Conservation (phyloP, 306 rosid genomes). For the Casuarina glauca region DNA sequence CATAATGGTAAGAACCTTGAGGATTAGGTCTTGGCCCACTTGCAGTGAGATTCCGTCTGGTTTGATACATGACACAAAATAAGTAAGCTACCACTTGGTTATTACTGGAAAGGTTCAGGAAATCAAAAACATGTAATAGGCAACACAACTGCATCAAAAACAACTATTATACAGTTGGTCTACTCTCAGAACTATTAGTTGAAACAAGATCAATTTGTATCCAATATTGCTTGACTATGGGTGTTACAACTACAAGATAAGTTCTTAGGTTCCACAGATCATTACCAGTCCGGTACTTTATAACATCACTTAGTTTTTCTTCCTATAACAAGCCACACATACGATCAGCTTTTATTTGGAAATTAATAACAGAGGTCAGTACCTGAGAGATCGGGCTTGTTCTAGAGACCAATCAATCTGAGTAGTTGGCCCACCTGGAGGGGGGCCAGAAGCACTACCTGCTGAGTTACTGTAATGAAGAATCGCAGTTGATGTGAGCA, state of each 20-base stretch:
- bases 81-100: background rate
- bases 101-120: background rate
- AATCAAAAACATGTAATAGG: background rate
- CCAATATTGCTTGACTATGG: background rate
- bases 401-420: slow-evolving; percentile 80
- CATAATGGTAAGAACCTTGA: slow-evolving; percentile 89
- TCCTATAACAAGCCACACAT: background rate
- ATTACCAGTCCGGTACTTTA: background rate
- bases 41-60: slow-evolving; percentile 81
- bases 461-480: slow-evolving; percentile 73
- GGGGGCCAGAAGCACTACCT: slow-evolving; percentile 53
- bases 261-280: background rate
- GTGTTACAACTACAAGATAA: background rate
- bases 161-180: background rate
- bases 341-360: background rate
- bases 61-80: slow-evolving; percentile 20
- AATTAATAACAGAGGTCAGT: background rate
- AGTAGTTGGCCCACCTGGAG: slow-evolving; percentile 70
- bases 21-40: slow-evolving; percentile 97
- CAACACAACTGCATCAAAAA: background rate
- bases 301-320: background rate
- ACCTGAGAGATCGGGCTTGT: slow-evolving; percentile 83
- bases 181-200: background rate
- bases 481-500: slow-evolving; percentile 55
- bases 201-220: background rate